Percentiles rank a stretch among this genome's conserved stretches.
phyloP scores from a whole-genome alignment of 2,329 filamentous ascomycete species.

The Neonectria neomacrospora region DNA sequence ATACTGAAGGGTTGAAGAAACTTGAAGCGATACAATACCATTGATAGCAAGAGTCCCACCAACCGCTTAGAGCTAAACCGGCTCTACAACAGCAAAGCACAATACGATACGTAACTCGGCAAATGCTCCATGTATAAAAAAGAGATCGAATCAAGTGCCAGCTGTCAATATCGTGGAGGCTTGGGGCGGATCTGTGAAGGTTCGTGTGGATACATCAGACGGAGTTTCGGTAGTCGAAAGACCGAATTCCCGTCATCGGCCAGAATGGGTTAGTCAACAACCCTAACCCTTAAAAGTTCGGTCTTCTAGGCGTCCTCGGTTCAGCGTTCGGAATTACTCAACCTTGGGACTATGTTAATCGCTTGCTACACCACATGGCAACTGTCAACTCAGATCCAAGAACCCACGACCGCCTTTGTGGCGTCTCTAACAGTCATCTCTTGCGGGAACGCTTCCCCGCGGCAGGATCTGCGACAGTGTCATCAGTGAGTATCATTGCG shows the following conservation, averaged over 20 bases:
- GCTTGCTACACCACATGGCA: not conserved
- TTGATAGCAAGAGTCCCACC: conserved; percentile 12
- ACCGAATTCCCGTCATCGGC: conserved; percentile 28
- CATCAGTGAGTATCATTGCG: not conserved
- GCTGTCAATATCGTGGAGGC: not conserved
- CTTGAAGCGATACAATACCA: not conserved
- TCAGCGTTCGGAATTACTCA: not conserved
- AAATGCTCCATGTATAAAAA: not conserved
- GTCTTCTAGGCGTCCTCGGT: conserved; percentile 15
- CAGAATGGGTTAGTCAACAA: conserved; percentile 2
- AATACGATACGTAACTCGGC: conserved; percentile 3
- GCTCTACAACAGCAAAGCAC: not conserved
- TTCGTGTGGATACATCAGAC: conserved; percentile 26
- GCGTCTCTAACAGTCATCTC: not conserved
- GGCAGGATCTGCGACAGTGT: not conserved
- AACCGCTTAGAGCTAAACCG: conserved; percentile 1
- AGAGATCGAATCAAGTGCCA: not conserved
- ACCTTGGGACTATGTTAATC: conserved; percentile 3
- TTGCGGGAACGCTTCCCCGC: not conserved
- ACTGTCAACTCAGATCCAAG: too few relatives aligned
- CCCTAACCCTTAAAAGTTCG: conserved; percentile 29
- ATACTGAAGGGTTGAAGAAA: not conserved
- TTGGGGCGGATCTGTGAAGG: conserved; percentile 28
- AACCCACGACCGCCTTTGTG: not conserved
- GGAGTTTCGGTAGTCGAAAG: conserved; percentile 36